Conservation (phyloP, 2,329 filamentous ascomycete species). For the Cytospora paraplurivora region DNA sequence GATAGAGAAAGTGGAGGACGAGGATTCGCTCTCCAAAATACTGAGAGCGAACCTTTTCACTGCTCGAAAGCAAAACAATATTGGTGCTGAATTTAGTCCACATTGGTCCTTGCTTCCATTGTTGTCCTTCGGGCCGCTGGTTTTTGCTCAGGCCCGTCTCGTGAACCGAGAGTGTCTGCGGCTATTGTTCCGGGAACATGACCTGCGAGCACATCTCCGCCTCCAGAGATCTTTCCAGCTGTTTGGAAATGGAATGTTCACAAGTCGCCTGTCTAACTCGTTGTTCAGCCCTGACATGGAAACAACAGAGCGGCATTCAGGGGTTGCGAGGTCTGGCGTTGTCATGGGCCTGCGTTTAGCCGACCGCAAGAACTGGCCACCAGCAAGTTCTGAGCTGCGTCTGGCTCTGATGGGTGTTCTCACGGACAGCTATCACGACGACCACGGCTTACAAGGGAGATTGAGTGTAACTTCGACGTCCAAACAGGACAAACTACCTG, state of each 20-base stretch:
- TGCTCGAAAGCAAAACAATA: conserved; percentile 14
- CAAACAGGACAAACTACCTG: conserved; percentile 55
- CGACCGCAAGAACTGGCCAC: conserved; percentile 84
- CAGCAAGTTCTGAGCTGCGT: conserved; percentile 89
- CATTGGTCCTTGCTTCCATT: conserved; percentile 65
- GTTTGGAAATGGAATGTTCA: conserved; percentile 82
- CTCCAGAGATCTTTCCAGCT: conserved; percentile 81
- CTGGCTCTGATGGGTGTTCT: conserved; percentile 85
- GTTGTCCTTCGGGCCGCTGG: conserved; percentile 74
- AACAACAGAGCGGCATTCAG: conserved; percentile 72
- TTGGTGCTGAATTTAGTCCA: conserved; percentile 44
- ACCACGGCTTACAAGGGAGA: conserved; percentile 9
- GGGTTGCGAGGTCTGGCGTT: conserved; percentile 68
- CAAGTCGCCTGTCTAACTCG: conserved; percentile 75
- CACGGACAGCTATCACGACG: conserved; percentile 65
- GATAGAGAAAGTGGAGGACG: conserved; percentile 31
- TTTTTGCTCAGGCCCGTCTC: conserved; percentile 73
- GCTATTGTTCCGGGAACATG: conserved; percentile 74
- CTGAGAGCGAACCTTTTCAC: conserved; percentile 44
- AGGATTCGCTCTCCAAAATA: conserved; percentile 45
- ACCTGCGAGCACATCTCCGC: conserved; percentile 70
- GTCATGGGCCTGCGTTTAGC: conserved; percentile 82
- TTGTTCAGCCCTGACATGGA: conserved; percentile 84
- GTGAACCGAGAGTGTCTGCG: conserved; percentile 75
- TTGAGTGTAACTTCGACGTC: conserved; percentile 35